These are phyloP conservation scores for Asterophora parasitica DNA, from an alignment of 768 basidiomycete genomes.

Conservation along the genomic window DNA sequence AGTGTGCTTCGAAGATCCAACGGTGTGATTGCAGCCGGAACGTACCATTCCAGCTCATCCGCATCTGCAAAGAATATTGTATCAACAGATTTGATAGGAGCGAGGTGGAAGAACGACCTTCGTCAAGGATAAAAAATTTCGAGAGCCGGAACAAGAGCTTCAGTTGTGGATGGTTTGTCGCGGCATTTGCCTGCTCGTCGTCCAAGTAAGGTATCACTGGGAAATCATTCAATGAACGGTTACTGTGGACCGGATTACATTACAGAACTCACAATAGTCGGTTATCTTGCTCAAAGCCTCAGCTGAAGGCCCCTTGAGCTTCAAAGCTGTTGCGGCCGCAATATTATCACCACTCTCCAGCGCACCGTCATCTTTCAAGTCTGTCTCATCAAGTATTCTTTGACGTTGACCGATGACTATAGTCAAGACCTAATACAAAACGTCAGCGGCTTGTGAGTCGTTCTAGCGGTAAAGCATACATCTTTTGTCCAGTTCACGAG, in stretches of 20 bases:
- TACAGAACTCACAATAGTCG: conserved; percentile 63
- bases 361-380: conserved; percentile 30
- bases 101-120: conserved; percentile 42
- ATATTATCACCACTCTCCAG: conserved; percentile 25
- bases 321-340: conserved; percentile 14
- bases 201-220: conserved; percentile 71
- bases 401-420: conserved; percentile 56
- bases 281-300: conserved; percentile 65
- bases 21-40: conserved; percentile 69
- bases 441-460: not conserved
- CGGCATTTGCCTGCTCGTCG: conserved; percentile 73
- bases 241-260: not conserved
- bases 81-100: not conserved
- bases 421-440: conserved; percentile 47
- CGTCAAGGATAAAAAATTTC: conserved; percentile 61
- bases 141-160: conserved; percentile 83
- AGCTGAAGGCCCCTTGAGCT: conserved; percentile 48
- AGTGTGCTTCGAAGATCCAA: conserved; percentile 63
- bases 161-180: conserved; percentile 70
- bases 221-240: not conserved
- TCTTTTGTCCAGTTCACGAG: conserved; percentile 79
- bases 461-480: conserved; percentile 43
- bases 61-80: conserved; percentile 35
- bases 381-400: conserved; percentile 55
- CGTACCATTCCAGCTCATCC: conserved; percentile 79